These are phyloP conservation scores for Tolypocladium capitatum DNA, from an alignment of 2,329 filamentous ascomycete genomes.

Conservation along the genomic window DNA sequence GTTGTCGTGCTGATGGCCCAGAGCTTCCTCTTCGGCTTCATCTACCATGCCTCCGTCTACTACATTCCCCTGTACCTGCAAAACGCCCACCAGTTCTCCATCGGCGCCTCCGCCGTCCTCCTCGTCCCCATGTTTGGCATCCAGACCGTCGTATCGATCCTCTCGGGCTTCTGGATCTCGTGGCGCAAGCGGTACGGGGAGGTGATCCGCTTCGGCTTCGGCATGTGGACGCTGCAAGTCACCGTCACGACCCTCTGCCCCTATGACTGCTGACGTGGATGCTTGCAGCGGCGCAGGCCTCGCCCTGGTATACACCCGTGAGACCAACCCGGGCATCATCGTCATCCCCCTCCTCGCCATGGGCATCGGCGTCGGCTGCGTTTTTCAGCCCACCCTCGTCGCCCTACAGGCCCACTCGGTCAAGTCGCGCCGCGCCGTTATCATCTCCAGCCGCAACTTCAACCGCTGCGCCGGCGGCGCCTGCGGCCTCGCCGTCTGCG, in stretches of 20 bases:
- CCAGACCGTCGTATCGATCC: constrained; percentile 31
- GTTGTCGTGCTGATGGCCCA: constrained; percentile 42
- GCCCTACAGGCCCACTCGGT: constrained; percentile 39
- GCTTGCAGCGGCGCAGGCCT: constrained; percentile 34
- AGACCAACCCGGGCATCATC: constrained; percentile 33
- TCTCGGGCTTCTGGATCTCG: constrained; percentile 45
- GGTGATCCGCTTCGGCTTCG: constrained; percentile 34
- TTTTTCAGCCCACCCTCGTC: constrained; percentile 31
- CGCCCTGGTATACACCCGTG: constrained; percentile 31
- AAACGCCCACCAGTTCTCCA: constrained; percentile 28
- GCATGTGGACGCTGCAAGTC: constrained; percentile 20
- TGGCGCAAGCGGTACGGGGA: constrained; percentile 43
- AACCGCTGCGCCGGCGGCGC: constrained; percentile 43
- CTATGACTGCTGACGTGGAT: neutral
- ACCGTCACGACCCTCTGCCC: no score
- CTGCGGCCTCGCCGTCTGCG: constrained; percentile 43
- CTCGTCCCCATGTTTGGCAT: constrained; percentile 34
- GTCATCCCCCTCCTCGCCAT: constrained; percentile 27
- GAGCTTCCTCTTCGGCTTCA: constrained; percentile 45
- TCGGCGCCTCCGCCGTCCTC: constrained; percentile 34
- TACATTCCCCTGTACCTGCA: constrained; percentile 51
- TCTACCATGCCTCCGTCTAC: constrained; percentile 46
- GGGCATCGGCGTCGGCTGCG: constrained; percentile 23
- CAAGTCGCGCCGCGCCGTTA: constrained; percentile 44
- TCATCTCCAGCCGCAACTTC: constrained; percentile 51